Percentiles rank a stretch among this genome's conserved stretches.
phyloP scores from a whole-genome alignment of 768 basidiomycete species.

The Ramaria sp. region DNA sequence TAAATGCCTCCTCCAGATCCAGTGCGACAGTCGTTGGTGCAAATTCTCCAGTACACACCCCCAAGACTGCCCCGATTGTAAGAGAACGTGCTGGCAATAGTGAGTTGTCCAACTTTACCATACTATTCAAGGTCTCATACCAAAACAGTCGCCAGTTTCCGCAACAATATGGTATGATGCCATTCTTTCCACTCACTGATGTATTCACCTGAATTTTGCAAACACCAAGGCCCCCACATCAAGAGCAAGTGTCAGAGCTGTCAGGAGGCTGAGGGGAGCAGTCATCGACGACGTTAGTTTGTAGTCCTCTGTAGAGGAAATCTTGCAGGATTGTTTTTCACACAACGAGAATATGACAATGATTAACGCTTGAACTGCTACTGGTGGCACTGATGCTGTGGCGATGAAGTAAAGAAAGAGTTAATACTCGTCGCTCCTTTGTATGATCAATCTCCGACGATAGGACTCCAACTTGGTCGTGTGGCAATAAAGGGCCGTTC shows the following conservation, averaged over 20 bases:
- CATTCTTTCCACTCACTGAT: conserved; percentile 38
- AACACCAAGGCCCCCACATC: conserved; percentile 32
- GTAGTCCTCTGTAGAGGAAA: not conserved
- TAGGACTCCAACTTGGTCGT: too few relatives aligned
- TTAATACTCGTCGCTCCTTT: too few relatives aligned
- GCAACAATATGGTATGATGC: conserved; percentile 48
- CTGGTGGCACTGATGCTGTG: too few relatives aligned
- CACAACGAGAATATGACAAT: too few relatives aligned
- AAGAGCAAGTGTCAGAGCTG: conserved; percentile 25
- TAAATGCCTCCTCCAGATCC: conserved; percentile 33
- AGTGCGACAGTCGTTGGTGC: conserved; percentile 54
- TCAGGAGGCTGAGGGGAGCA: not conserved
- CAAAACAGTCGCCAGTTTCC: conserved; percentile 22
- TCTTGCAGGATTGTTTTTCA: not conserved
- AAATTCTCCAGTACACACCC: conserved; percentile 63
- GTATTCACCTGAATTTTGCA: conserved; percentile 23
- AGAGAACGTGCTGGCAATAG: conserved; percentile 67
- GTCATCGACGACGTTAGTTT: not conserved
- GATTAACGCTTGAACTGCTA: too few relatives aligned
- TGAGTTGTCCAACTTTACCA: conserved; percentile 25
- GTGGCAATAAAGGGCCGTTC: too few relatives aligned
- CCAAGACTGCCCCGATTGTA: conserved; percentile 46
- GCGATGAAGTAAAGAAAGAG: too few relatives aligned
- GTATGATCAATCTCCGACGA: too few relatives aligned
- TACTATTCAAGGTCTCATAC: conserved; percentile 9